Evolutionary conservation across 2,329 filamentous ascomycete species (phyloP), one percentile per base, ranked within the genome.

Genomic region (Fusarium oligoseptatum): DNA sequence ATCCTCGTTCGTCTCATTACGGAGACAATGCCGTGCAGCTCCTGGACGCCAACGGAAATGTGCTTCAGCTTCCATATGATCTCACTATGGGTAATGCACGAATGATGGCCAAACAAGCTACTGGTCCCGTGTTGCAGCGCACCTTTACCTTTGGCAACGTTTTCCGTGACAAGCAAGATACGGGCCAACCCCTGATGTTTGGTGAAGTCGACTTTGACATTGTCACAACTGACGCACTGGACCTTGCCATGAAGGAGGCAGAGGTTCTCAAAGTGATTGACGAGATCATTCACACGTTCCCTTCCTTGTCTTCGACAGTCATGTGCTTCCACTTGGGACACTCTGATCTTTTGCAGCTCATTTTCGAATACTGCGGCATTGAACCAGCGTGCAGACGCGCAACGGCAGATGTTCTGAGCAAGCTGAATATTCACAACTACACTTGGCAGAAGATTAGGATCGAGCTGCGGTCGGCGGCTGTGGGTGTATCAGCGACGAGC

Each of bases 201-300:
- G 93, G 94, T 11, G 97, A 98, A 80, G 95, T 97, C 3, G 95
- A 98, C 81, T 99, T 98, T 81, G 97, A 99, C 83, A 95, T 99
- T 69, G 89, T 98, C n/a, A 96, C 95, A 1, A 89, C 91, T 52
- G 92, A 95, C 76, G 92, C 93, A 1, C 84, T 95, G 6, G 95
- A 98, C 78, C 86, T 97, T 55, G 93, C 95, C 1, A 83, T 98
- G 66, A 97, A 97, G 79, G 97, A 99, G 82, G 96, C 96, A 0
- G 96, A 98, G 82, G 92, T 95, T 1, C 90, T 99, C 76, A 98
- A 98, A 78, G 95, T 98, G 3, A 85, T 98, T 24, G 97, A 99
- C 80, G 97, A 99, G 81, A 93, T 98, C 45, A 89, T 97, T 17
- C 88, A 92, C 58, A 89, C 92, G 6, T 95, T 98, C 73, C 95